Evolutionary conservation across 2,329 filamentous ascomycete genomes (phyloP).

Genomic region (Stachybotrys elegans): DNA sequence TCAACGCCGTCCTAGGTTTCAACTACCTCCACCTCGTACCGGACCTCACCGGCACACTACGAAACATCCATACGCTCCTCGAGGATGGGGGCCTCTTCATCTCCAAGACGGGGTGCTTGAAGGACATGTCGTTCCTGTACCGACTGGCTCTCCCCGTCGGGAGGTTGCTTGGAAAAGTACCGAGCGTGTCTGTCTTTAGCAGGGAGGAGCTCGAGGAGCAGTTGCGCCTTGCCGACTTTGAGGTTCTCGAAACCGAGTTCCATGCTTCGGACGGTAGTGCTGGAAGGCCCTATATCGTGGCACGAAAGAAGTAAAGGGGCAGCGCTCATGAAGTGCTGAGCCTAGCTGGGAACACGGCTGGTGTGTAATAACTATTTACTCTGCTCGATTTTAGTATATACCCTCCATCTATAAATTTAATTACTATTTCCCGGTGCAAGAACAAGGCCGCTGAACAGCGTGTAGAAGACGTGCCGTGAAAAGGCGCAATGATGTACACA

Average conservation of each 20-base stretch:
- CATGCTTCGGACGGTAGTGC: conserved; percentile 8
- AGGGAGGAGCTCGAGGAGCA: conserved; percentile 1
- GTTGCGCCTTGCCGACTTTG: conserved; percentile 6
- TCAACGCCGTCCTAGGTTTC: conserved; percentile 10
- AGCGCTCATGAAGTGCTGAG: neutral
- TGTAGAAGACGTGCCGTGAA: too few species aligned
- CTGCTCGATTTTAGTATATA: neutral
- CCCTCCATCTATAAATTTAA: too few species aligned
- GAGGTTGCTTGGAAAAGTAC: conserved; percentile 4
- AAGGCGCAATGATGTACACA: too few species aligned
- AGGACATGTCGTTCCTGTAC: conserved; percentile 7
- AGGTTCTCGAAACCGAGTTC: conserved; percentile 8
- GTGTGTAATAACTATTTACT: neutral
- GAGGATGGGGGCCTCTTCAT: conserved; percentile 10
- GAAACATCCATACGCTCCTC: conserved; percentile 5
- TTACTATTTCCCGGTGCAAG: too few species aligned
- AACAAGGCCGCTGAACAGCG: too few species aligned
- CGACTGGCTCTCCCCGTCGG: conserved; percentile 7
- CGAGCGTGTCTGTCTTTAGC: conserved; percentile 4
- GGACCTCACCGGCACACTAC: conserved; percentile 8
- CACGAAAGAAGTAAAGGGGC: conserved; percentile 6
- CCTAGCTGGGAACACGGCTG: neutral
- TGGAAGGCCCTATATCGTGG: conserved; percentile 9
- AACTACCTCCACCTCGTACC: conserved; percentile 14
- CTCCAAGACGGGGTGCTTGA: conserved; percentile 12